Percentiles rank a stretch among this genome's conserved stretches.
Evolutionary conservation across 2,329 filamentous ascomycete species (phyloP).

Genomic region (Fonsecaea erecta): DNA sequence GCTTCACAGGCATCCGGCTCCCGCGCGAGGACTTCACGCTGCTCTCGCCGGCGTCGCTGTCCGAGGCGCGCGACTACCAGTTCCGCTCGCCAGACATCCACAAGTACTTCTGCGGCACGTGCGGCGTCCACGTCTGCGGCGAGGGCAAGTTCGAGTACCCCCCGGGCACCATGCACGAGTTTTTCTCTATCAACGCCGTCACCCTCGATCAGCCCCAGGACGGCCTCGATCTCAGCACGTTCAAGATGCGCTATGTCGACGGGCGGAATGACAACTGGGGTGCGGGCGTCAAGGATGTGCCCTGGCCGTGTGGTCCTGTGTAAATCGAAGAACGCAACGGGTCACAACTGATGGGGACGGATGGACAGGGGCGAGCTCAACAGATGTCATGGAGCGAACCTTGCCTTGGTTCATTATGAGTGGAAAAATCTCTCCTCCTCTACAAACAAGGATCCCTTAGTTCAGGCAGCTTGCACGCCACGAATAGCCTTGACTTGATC

Average conservation of each 20-base stretch:
- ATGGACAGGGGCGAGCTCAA: too few species aligned
- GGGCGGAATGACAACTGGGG: conserved; percentile 29
- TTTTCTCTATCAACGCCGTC: conserved; percentile 31
- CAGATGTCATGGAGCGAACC: too few species aligned
- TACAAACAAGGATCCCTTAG: too few species aligned
- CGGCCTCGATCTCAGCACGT: conserved; percentile 33
- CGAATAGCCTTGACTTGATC: too few species aligned
- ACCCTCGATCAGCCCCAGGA: conserved; percentile 37
- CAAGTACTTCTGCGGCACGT: conserved; percentile 36
- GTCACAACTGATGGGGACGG: too few species aligned
- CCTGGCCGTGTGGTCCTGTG: conserved; percentile 22
- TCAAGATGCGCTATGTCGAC: conserved; percentile 30
- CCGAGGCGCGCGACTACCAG: conserved; percentile 32
- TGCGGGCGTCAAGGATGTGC: conserved; percentile 20
- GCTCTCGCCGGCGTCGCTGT: conserved; percentile 26
- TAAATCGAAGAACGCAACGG: neutral
- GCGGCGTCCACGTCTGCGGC: conserved; percentile 29
- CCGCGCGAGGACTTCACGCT: conserved; percentile 29
- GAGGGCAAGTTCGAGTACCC: conserved; percentile 22
- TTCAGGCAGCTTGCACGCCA: too few species aligned
- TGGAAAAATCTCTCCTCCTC: too few species aligned
- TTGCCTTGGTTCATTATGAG: too few species aligned
- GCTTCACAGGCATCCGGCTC: conserved; percentile 24
- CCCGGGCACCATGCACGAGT: conserved; percentile 4
- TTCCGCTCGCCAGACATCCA: conserved; percentile 14